These are phyloP conservation scores for Trypanosoma platydactyli DNA, from an alignment of 208 protist genomes.

Conservation along the genomic window DNA sequence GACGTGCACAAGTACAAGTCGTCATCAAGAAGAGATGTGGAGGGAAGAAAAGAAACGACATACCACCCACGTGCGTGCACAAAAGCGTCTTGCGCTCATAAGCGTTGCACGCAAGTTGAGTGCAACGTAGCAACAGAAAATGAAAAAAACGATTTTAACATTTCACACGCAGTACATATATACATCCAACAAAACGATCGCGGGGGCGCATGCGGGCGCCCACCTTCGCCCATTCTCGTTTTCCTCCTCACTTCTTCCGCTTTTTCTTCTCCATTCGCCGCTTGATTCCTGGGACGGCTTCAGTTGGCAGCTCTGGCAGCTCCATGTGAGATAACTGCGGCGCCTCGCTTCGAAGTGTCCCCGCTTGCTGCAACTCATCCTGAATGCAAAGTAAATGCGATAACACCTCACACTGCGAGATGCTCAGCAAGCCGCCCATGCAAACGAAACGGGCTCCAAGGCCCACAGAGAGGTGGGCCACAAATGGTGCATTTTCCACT, in stretches of 20 bases:
- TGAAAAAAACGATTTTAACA: constrained; percentile 3
- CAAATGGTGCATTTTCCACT: constrained; percentile 13
- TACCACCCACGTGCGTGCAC: not conserved
- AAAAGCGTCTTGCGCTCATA: not conserved
- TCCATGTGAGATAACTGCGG: constrained; percentile 17
- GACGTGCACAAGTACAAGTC: not conserved
- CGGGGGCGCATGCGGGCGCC: too few relatives aligned
- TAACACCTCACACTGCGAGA: constrained; percentile 29
- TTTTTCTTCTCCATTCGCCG: constrained; percentile 76
- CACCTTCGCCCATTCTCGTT: not conserved
- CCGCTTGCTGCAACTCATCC: constrained; percentile 14
- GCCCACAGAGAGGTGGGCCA: constrained; percentile 33
- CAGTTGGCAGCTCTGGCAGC: constrained; percentile 26
- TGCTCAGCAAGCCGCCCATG: constrained; percentile 26
- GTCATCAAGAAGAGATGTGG: constrained; percentile 2
- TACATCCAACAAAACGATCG: not conserved
- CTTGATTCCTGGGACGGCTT: constrained; percentile 66
- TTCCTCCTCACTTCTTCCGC: constrained; percentile 32
- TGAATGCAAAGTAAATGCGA: constrained; percentile 33
- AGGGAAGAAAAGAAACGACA: not conserved
- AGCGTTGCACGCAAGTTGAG: not conserved
- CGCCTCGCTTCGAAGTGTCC: constrained; percentile 18
- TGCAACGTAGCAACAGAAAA: not conserved
- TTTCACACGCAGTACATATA: not conserved
- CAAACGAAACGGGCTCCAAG: constrained; percentile 32